Base-by-base conservation (phyloP, 345 rosid species). In the Orychophragmus violaceus region DNA sequence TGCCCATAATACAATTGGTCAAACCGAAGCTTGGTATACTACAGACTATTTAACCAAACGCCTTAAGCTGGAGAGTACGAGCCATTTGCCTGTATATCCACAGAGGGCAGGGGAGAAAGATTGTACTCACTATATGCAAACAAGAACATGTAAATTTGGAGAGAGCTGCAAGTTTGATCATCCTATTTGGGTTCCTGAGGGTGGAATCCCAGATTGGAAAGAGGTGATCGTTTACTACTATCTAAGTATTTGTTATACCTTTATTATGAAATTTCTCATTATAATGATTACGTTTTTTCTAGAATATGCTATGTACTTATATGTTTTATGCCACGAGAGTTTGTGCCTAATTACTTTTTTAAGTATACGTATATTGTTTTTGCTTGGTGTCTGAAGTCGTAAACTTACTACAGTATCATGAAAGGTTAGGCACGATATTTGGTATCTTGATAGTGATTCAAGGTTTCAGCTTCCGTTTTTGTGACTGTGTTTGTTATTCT, bases 181-280 rank as follows among this genome's bases (percentile, higher is more conserved):
- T 86, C 98, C 98, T 82, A 67, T 90, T 90, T 90, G 98, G 98
- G 98, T 93, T 87, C 97, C 98, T 14, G 98, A 86, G 68, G 98
- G 97, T 75, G 98, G 98, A 82, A 93, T 93, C 88, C 97, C 97
- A 81, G 91, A 87, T 88, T 93, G 97, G 98, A 93, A 90, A 93
- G 98, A 93, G 98, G 98, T 93, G 98, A 93, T 80, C 74, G 76
- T 81, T 84, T 86, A 84, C 76, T 81, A 58, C 62, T 77, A 79
- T 78, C 82, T 75, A 80, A 71, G 67, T 78, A 79, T 79, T 30
- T n/a, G n/a, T n/a, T n/a, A n/a, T n/a, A n/a, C n/a, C 58, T 37
- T n/a, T 74, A 51, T 23, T 53, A 68, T 62, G 53, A 68, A 17
- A 3, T 61, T 52, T 55, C n/a, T 48, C 69, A 24, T 50, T 69